phyloP scores from a whole-genome alignment of 1,139 yeast genomes.

The Yamadazyma buinensis region DNA sequence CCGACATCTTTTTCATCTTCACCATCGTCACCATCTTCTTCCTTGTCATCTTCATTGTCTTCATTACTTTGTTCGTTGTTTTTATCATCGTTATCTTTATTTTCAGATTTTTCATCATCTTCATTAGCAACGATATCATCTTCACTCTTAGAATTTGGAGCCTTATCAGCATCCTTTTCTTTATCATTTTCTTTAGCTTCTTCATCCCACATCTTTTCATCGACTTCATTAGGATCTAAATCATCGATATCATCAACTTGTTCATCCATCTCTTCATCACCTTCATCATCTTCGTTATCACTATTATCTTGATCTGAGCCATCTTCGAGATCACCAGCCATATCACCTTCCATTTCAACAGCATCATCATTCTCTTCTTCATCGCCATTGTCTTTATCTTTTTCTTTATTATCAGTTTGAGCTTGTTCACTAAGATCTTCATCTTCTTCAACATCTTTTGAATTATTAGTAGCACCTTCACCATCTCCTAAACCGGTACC shows the following conservation, averaged over 20 bases:
- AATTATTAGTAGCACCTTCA: slow-evolving; percentile 71
- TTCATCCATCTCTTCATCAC: slow-evolving; percentile 71
- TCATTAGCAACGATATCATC: slow-evolving; percentile 67
- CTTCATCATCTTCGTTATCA: slow-evolving; percentile 46
- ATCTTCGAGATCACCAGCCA: slow-evolving; percentile 91
- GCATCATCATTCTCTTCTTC: slow-evolving; percentile 66
- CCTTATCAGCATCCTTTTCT: slow-evolving; percentile 67
- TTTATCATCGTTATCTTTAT: slow-evolving; percentile 23
- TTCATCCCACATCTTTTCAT: slow-evolving; percentile 99
- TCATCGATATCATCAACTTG: slow-evolving; percentile 88
- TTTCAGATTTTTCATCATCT: slow-evolving; percentile 39
- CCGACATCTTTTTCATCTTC: slow-evolving; percentile 60
- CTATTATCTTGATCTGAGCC: slow-evolving; percentile 68
- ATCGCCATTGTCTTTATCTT: slow-evolving; percentile 52
- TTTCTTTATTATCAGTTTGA: slow-evolving; percentile 72
- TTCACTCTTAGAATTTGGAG: slow-evolving; percentile 53
- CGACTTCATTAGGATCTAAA: slow-evolving; percentile 90
- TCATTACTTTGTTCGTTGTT: slow-evolving; percentile 30
- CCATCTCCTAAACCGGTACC: slow-evolving; percentile 99
- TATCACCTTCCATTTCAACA: slow-evolving; percentile 91
- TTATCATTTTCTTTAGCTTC: slow-evolving; percentile 72
- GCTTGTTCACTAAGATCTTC: slow-evolving; percentile 90
- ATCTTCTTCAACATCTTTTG: slow-evolving; percentile 88
- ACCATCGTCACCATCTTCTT: slow-evolving; percentile 36
- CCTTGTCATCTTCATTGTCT: slow-evolving; percentile 31